These are phyloP conservation scores for Lecanicillium sp. DNA, from an alignment of 2,329 filamentous ascomycete genomes.

Conservation along the genomic window DNA sequence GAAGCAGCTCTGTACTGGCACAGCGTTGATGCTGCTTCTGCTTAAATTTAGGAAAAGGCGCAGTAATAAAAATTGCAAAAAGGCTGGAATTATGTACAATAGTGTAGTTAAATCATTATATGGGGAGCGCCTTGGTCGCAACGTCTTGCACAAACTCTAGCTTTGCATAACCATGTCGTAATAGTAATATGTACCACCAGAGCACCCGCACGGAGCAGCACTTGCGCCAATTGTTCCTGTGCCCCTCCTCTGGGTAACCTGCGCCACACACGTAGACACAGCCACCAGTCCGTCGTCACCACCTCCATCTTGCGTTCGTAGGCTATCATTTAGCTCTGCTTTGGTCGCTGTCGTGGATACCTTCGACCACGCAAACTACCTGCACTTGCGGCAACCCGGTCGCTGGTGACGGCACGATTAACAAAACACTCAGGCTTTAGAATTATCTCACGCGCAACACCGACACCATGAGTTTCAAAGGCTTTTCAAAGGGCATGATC, in stretches of 20 bases:
- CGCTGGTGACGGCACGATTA: conserved; percentile 7
- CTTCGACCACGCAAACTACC: conserved; percentile 3
- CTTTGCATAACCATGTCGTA: too few species aligned
- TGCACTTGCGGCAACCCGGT: conserved; percentile 8
- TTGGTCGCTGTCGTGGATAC: conserved; percentile 3
- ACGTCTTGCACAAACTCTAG: too few species aligned
- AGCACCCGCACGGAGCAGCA: too few species aligned
- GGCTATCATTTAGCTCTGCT: conserved; percentile 6
- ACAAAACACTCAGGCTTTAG: neutral
- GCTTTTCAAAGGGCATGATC: conserved; percentile 82
- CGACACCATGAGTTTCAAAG: conserved; percentile 84
- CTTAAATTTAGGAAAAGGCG: too few species aligned
- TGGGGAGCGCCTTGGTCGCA: too few species aligned
- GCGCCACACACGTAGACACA: conserved; percentile 10
- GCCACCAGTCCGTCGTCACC: conserved; percentile 11
- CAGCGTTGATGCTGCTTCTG: too few species aligned
- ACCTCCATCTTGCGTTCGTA: conserved; percentile 1
- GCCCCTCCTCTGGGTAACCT: neutral
- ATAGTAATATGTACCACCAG: too few species aligned
- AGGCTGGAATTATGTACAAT: too few species aligned
- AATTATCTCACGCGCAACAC: neutral
- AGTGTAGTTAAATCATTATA: too few species aligned
- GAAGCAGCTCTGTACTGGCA: too few species aligned
- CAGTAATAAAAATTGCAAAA: too few species aligned
- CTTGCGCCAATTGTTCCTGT: too few species aligned